A percentile compares a stretch with the other conserved stretches of the same genome.
Evolutionary conservation across 2,329 filamentous ascomycete species (phyloP).

Genomic region (Sporothrix schenckii): DNA sequence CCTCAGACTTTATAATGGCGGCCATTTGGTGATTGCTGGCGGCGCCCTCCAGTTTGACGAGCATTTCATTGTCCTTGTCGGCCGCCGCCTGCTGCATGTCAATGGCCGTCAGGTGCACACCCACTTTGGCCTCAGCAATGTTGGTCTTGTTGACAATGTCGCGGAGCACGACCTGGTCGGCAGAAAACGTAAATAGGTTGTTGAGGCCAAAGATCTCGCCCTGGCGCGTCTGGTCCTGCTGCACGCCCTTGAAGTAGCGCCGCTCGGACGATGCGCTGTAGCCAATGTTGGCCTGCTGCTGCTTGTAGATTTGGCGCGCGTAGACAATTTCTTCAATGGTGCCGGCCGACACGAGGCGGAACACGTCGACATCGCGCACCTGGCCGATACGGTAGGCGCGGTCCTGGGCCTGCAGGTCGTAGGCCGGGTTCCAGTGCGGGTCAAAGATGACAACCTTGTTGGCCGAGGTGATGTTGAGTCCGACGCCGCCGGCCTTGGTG

Average conservation of each 20-base stretch:
- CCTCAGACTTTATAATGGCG: constrained; percentile 49
- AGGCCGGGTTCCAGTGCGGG: constrained; percentile 95
- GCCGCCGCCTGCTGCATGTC: constrained; percentile 66
- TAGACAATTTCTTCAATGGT: constrained; percentile 98
- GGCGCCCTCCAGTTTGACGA: constrained; percentile 51
- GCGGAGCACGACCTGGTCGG: constrained; percentile 77
- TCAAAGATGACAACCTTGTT: constrained; percentile 98
- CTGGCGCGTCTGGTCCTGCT: constrained; percentile 77
- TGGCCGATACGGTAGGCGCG: constrained; percentile 96
- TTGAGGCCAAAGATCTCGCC: constrained; percentile 91
- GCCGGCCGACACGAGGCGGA: constrained; percentile 83
- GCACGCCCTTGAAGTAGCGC: constrained; percentile 92
- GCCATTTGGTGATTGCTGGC: constrained; percentile 75
- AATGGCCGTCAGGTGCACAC: constrained; percentile 77
- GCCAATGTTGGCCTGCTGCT: constrained; percentile 96
- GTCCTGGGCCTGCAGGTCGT: constrained; percentile 94
- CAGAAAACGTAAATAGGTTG: constrained; percentile 84
- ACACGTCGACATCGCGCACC: constrained; percentile 89
- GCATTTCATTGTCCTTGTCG: constrained; percentile 52
- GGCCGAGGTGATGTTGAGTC: constrained; percentile 93
- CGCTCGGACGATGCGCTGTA: constrained; percentile 92
- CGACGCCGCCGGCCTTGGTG: constrained; percentile 88
- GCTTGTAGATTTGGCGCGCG: constrained; percentile 96
- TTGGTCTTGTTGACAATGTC: constrained; percentile 99
- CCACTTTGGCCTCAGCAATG: constrained; percentile 86